Evolutionary conservation across 768 basidiomycete genomes (phyloP).

Genomic region (Pleurotus pulmonarius): DNA sequence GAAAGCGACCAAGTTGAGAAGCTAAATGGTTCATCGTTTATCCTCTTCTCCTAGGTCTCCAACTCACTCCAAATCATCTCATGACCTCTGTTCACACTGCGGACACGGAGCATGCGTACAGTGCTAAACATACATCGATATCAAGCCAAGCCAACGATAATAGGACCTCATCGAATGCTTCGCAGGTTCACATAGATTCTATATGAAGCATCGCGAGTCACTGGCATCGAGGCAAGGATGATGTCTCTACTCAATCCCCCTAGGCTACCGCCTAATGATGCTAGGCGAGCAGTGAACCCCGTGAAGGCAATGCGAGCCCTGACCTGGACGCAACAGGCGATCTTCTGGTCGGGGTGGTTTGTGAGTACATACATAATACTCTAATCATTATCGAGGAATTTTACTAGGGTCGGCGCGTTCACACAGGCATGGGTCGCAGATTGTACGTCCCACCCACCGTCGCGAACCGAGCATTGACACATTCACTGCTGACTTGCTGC

Average conservation of each 20-base stretch:
- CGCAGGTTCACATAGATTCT: not conserved
- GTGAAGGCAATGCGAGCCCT: slow-evolving; percentile 15
- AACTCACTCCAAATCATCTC: not conserved
- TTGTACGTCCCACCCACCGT: not conserved
- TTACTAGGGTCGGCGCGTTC: not conserved
- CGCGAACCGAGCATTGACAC: not conserved
- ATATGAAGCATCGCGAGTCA: no score
- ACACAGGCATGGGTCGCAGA: slow-evolving; percentile 9
- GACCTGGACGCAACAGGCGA: slow-evolving; percentile 33
- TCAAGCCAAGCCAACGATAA: not conserved
- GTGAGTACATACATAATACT: not conserved
- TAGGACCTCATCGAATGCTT: not conserved
- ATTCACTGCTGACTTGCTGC: not conserved
- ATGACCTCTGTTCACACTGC: not conserved
- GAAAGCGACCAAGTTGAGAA: no score
- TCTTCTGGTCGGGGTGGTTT: slow-evolving; percentile 41
- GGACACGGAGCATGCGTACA: not conserved
- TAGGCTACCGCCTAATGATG: not conserved
- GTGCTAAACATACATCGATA: not conserved
- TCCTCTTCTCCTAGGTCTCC: no score
- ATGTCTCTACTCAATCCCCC: not conserved
- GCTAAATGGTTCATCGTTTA: no score
- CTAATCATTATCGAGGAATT: not conserved
- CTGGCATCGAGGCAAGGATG: not conserved
- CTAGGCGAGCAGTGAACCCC: slow-evolving; percentile 6